Percentiles rank a stretch among this genome's conserved stretches.
phyloP scores from a whole-genome alignment of 352 stramenopile genomes.

The Aphanomyces invadans region DNA sequence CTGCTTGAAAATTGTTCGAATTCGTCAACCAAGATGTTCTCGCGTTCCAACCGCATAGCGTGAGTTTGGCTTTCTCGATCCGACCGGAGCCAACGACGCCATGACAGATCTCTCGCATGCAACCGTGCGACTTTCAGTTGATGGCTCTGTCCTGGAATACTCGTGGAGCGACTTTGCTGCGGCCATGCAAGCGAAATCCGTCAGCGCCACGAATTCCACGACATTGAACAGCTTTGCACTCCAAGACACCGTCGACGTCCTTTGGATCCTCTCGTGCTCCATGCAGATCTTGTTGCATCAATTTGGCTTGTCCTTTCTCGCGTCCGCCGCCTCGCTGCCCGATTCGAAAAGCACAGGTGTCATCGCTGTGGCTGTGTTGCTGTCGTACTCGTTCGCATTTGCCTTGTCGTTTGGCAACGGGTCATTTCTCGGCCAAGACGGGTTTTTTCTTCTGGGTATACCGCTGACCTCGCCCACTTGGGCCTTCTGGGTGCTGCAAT shows the following conservation, averaged over 20 bases:
- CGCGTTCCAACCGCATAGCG: too few relatives aligned
- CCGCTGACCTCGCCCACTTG: neutral
- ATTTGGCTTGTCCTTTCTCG: neutral
- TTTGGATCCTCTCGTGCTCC: slow-evolving; percentile 16
- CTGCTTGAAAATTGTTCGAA: neutral
- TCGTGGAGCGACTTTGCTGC: slow-evolving; percentile 12
- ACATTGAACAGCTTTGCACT: neutral
- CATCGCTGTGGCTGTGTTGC: neutral
- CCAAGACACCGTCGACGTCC: neutral
- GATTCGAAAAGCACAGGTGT: neutral
- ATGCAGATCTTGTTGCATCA: slow-evolving; percentile 16
- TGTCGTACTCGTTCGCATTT: slow-evolving; percentile 17
- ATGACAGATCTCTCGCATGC: neutral
- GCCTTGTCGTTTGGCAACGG: slow-evolving; percentile 1
- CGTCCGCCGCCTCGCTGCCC: neutral
- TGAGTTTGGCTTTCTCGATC: neutral
- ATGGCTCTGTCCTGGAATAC: slow-evolving; percentile 6
- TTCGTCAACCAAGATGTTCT: too few relatives aligned
- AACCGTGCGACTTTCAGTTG: neutral
- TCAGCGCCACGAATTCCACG: neutral
- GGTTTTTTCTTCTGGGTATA: neutral
- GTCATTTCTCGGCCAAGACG: neutral
- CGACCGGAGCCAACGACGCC: neutral
- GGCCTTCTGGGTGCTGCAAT: slow-evolving; percentile 14
- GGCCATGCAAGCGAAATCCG: neutral